Base-by-base conservation (phyloP, 441 rosid genomes). In the Aleurites moluccanus region DNA sequence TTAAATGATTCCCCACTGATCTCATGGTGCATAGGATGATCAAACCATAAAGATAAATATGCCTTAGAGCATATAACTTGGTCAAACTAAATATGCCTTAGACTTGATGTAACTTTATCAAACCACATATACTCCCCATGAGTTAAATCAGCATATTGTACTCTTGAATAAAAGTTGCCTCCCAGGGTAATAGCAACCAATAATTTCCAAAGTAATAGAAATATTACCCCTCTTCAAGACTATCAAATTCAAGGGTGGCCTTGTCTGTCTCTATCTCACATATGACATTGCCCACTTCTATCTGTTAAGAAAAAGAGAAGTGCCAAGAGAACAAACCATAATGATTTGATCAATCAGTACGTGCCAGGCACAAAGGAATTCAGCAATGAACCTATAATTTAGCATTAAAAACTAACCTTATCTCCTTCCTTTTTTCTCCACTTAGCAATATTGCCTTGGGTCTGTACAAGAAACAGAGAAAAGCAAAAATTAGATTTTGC, bases 231-330 rank as follows among this genome's bases (percentile, higher is more conserved):
- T 96, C 99, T 85, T 96, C 99, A 72, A 93, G 95, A 85, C 92
- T 49, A 86, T 96, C 98, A 74, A 91, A 93, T 86, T 96, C 99
- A 77, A 96, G 89, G 70, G 99, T 96, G 3, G 99, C 98, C 86
- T 96, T 96, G 85, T 95, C 99, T 15, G 98, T 93, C 93, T 95
- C 97, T 84, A 91, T 95, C 92, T 95, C 97, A 84, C 99, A 93
- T 75, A 96, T 84, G 74, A 96, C 84, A 21, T 96, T 97, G 16
- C 98, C 98, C 76, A 91, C 97, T 86, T 90, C 98, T 83, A 96
- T 93, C 99, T 96, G 97, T 83, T 67, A 78, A 74, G 63, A 25
- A 78, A 78, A 73, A 2, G 21, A 69, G 30, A 70, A 42, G 30
- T 27, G 57, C 59, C 59, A 72, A 33, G 62, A 64, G 21, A 74